These are phyloP conservation scores for Ambrosiella beaveri DNA, from an alignment of 2,329 filamentous ascomycete genomes.

Conservation along the genomic window DNA sequence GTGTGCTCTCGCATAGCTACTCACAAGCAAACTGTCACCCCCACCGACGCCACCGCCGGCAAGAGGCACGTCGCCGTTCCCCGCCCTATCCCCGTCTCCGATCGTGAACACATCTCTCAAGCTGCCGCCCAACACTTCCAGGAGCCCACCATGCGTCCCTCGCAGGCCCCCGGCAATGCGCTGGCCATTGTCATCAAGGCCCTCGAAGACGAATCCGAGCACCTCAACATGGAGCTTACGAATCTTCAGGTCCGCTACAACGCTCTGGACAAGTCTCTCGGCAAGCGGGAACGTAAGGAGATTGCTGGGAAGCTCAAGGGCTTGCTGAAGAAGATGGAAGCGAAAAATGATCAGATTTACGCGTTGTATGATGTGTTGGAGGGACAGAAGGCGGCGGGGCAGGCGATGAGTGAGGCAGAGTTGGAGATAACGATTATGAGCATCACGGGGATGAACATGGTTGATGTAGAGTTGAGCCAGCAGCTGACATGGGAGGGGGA, in stretches of 20 bases:
- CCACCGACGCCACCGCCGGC: conserved; percentile 23
- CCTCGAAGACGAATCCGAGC: conserved; percentile 60
- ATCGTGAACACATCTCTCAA: conserved; percentile 24
- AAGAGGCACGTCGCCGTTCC: conserved; percentile 45
- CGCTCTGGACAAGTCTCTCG: conserved; percentile 46
- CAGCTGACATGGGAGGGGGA: conserved; percentile 27
- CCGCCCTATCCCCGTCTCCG: conserved; percentile 49
- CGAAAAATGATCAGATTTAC: conserved; percentile 67
- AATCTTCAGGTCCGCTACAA: conserved; percentile 46
- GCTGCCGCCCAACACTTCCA: conserved; percentile 19
- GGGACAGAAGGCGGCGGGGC: conserved; percentile 51
- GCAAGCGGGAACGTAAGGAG: conserved; percentile 44
- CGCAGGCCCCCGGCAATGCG: conserved; percentile 52
- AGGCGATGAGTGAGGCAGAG: conserved; percentile 44
- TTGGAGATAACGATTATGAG: conserved; percentile 46
- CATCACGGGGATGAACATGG: conserved; percentile 30
- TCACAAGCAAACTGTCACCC: conserved; percentile 23
- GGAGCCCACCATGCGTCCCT: conserved; percentile 43
- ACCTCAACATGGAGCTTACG: conserved; percentile 55
- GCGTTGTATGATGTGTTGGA: conserved; percentile 69
- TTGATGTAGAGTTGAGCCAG: conserved; percentile 23
- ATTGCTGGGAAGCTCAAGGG: conserved; percentile 44
- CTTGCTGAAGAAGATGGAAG: conserved; percentile 46
- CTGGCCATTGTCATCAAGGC: conserved; percentile 72
- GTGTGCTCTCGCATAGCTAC: conserved; percentile 38